Percentiles rank a stretch among this genome's conserved stretches.
These are phyloP conservation scores for Geranium rotundifolium DNA, from an alignment of 345 rosid species.

Conservation along the genomic window DNA sequence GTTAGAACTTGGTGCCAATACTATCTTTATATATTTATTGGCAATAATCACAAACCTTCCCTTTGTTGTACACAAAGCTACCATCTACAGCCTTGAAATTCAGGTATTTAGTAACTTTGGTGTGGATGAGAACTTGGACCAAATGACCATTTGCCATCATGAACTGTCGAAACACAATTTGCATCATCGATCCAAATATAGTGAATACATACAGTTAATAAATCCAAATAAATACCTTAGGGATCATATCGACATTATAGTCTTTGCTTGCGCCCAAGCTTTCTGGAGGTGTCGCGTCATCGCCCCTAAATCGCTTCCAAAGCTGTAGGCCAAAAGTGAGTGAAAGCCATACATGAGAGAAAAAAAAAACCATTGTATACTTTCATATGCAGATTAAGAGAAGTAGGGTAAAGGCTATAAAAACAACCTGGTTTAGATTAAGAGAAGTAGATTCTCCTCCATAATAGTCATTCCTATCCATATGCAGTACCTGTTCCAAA, in stretches of 20 bases:
- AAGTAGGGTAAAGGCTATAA: background rate
- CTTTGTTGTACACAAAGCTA: constrained; percentile 84
- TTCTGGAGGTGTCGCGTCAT: constrained; percentile 46
- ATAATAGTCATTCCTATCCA: constrained; percentile 80
- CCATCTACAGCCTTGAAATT: constrained; percentile 94
- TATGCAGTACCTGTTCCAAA: constrained; percentile 49
- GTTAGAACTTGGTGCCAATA: too few relatives aligned
- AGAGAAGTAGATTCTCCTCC: constrained; percentile 75
- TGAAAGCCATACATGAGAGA: background rate
- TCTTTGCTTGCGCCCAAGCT: constrained; percentile 60
- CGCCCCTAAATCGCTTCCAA: constrained; percentile 73
- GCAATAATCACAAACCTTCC: constrained; percentile 35
- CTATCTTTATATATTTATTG: too few relatives aligned
- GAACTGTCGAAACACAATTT: constrained; percentile 30
- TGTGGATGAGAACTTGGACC: constrained; percentile 78
- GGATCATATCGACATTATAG: constrained; percentile 83
- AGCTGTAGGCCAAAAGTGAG: constrained; percentile 26
- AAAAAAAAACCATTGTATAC: too few relatives aligned
- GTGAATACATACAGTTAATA: background rate
- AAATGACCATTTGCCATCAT: constrained; percentile 78
- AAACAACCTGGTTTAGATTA: constrained; percentile 57
- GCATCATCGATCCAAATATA: too few relatives aligned
- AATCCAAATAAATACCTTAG: constrained; percentile 35
- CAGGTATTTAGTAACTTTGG: constrained; percentile 82
- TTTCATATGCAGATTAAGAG: too few relatives aligned